Evolutionary conservation across 73 alveolate species (phyloP), one percentile per base, ranked within the genome.

Genomic region (Paraurostyla sp.): DNA sequence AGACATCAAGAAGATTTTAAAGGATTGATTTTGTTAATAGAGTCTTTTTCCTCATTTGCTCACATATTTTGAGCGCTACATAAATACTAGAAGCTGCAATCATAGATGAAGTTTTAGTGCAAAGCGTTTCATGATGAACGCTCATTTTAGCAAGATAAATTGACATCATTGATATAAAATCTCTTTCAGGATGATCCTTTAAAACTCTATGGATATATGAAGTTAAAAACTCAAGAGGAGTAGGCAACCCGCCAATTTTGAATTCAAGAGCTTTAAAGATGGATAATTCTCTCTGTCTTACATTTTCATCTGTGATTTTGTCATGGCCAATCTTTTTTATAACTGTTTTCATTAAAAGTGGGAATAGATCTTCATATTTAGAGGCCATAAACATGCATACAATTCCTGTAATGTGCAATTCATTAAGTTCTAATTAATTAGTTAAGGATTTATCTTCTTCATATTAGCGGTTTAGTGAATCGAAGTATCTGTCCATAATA

Each of bases 341-440:
- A n/a, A 95, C 93, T 33, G 91, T 87, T 60, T 91, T 92, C 71
- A 96, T 71, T 42, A 93, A 87, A 0, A 96, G 85, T 20, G 98
- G 99, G 65, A 76, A 87, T 7, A 93, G 85, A 68, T 96, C 99
- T 76, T 92, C 97, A 76, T 92, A 95, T 82, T 96, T 96, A 13
- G 97, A 87, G 62, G 99, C 98, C 23, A 96, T 93, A 58, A 94
- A 96, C 99, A 96, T 96, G 68, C 96, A 83, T 30, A 93, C 92
- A 27, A 96, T 94, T 38, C 99, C 99, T 32, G 90, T 95, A 16
- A 90, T 58, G 89, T 96, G 99, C 25, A 96, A 93, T 71, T 96
- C 98, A 15, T 80, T 51, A 23, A 89, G 73, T 11, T 35, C 78
- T 25, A 71, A 3, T 75, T 7, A 6, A 23, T 69, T 3, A 43